Percentiles rank a stretch among this genome's conserved stretches.
phyloP scores from a whole-genome alignment of 176 grass and related monocot species.

The Echinochloa phyllopogon region DNA sequence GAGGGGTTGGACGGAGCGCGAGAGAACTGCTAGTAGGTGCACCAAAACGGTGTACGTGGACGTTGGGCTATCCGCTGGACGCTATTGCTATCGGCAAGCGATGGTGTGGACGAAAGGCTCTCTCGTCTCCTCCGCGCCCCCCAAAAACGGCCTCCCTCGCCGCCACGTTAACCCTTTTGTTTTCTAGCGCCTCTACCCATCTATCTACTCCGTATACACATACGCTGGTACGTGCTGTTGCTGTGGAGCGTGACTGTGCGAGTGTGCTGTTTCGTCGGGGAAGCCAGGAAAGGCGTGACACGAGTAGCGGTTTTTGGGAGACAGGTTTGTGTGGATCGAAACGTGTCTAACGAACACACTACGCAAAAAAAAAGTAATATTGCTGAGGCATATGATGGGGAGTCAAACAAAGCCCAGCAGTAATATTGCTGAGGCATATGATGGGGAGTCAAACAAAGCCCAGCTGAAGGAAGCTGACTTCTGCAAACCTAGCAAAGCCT shows the following conservation, averaged over 20 bases:
- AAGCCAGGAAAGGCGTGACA: not conserved
- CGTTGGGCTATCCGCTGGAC: constrained; percentile 22
- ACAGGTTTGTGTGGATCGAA: not conserved
- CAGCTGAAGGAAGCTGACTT: not conserved
- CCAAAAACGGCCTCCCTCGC: not conserved
- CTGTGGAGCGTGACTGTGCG: not conserved
- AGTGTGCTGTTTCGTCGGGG: not conserved
- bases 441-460: too few relatives aligned
- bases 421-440: too few relatives aligned
- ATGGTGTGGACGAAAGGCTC: not conserved
- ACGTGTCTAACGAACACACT: too few relatives aligned
- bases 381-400: too few relatives aligned
- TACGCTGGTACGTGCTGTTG: too few relatives aligned
- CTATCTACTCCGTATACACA: too few relatives aligned
- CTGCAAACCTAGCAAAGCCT: not conserved
- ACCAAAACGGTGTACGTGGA: constrained; percentile 41
- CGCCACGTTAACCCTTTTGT: not conserved
- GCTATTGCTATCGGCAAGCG: not conserved
- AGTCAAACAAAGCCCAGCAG: too few relatives aligned
- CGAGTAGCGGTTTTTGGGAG: not conserved
- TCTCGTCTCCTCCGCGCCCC: not conserved
- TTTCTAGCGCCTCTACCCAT: not conserved
- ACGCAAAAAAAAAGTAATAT: not conserved
- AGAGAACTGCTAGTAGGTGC: constrained; percentile 31
- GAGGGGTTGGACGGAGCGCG: not conserved